A percentile compares a stretch with the other conserved stretches of the same genome.
These are phyloP conservation scores for Dalechampia spathulata DNA, from an alignment of 441 rosid genomes.

Conservation along the genomic window DNA sequence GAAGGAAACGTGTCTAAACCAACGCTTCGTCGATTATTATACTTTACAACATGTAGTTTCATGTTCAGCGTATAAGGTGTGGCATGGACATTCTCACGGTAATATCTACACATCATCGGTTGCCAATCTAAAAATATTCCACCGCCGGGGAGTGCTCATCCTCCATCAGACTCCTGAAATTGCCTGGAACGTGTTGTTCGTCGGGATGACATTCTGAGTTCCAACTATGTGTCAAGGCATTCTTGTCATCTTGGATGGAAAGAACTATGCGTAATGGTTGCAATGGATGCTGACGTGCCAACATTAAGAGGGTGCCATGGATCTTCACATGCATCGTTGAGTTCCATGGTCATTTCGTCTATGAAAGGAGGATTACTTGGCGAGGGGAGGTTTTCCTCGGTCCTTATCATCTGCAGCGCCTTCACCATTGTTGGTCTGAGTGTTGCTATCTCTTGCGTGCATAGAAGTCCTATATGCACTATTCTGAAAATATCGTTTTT, in stretches of 20 bases:
- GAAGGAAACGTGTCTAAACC: no score
- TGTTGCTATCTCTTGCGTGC: slow-evolving; percentile 68
- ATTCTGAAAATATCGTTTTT: slow-evolving; percentile 51
- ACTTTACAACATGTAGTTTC: no score
- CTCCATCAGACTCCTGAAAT: no score
- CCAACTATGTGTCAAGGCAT: no score
- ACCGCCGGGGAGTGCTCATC: no score
- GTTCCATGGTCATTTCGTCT: slow-evolving; percentile 81
- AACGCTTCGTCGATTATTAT: no score
- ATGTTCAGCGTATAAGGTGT: no score
- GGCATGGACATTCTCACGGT: no score
- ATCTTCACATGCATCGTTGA: slow-evolving; percentile 45
- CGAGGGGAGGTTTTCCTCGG: slow-evolving; percentile 57
- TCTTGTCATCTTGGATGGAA: slow-evolving; percentile 80
- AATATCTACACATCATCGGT: no score
- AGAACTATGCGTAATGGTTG: slow-evolving; percentile 53
- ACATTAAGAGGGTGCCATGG: slow-evolving; percentile 30
- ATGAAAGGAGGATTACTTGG: slow-evolving; percentile 82
- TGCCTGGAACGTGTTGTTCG: no score
- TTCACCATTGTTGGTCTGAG: slow-evolving; percentile 76
- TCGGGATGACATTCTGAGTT: no score
- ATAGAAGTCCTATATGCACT: slow-evolving; percentile 72
- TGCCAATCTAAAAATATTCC: no score
- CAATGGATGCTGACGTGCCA: slow-evolving; percentile 53
- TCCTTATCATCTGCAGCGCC: slow-evolving; percentile 60